Evolutionary conservation across 1,139 yeast genomes (phyloP).

Genomic region (Candida buenavistaensis): DNA sequence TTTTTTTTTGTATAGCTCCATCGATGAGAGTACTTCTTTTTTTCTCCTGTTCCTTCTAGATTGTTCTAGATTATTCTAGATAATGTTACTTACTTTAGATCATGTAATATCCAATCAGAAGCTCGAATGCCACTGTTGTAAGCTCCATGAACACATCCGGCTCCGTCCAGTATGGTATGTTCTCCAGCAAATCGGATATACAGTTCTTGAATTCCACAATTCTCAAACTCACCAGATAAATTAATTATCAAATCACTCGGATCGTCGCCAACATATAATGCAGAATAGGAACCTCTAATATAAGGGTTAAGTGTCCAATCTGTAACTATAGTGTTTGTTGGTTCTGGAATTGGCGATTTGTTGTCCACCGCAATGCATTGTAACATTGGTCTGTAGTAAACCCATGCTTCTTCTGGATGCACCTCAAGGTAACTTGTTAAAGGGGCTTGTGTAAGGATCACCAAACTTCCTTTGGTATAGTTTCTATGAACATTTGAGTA

Average conservation of each 20-base stretch:
- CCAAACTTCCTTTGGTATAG: conserved; percentile 34
- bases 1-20: background rate
- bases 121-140: conserved; percentile 73
- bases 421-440: conserved; percentile 53
- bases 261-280: conserved; percentile 66
- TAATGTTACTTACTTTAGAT: conserved; percentile 6
- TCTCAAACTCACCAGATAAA: conserved; percentile 50
- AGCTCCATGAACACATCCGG: conserved; percentile 85
- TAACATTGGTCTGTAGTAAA: conserved; percentile 38
- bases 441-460: conserved; percentile 68
- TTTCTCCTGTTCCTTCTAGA: conserved; percentile 6
- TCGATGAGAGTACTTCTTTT: background rate
- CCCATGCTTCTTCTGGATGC: conserved; percentile 41
- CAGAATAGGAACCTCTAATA: conserved; percentile 75
- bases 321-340: conserved; percentile 54
- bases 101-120: conserved; percentile 48
- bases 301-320: conserved; percentile 73
- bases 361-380: conserved; percentile 20
- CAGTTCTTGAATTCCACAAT: conserved; percentile 43
- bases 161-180: conserved; percentile 73
- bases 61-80: conserved; percentile 2
- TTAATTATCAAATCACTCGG: conserved; percentile 59
- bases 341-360: conserved; percentile 41
- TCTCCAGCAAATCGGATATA: conserved; percentile 81
- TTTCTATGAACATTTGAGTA: conserved; percentile 25